A percentile compares a stretch with the other conserved stretches of the same genome.
Conservation (phyloP, 768 basidiomycete species). For the Trametes cingulata region DNA sequence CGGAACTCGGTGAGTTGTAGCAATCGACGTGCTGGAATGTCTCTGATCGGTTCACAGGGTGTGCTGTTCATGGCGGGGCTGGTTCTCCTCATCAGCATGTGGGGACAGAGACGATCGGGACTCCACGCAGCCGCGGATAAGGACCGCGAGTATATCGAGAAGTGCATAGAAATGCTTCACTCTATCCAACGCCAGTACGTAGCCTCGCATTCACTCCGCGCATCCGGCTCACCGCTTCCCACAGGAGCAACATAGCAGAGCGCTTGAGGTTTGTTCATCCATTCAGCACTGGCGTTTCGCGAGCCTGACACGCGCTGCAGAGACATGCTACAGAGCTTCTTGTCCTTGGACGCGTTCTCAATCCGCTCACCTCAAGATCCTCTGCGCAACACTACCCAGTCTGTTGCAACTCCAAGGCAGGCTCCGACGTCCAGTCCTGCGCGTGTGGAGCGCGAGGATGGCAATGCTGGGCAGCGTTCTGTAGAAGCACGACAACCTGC, state of each 20-base stretch:
- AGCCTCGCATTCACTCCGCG: not conserved
- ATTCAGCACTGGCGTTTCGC: not conserved
- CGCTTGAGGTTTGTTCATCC: not conserved
- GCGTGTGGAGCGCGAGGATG: too few species aligned
- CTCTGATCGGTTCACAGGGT: slow-evolving; percentile 10
- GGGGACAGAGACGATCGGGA: slow-evolving; percentile 41
- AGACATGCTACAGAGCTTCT: slow-evolving; percentile 2
- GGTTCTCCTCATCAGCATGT: slow-evolving; percentile 50
- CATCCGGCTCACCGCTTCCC: not conserved
- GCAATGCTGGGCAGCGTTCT: too few species aligned
- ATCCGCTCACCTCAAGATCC: not conserved
- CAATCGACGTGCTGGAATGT: not conserved
- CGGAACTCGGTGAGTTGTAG: slow-evolving; percentile 8
- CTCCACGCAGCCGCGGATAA: slow-evolving; percentile 31
- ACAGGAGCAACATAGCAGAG: slow-evolving; percentile 9
- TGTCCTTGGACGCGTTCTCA: not conserved
- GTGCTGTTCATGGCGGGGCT: slow-evolving; percentile 43
- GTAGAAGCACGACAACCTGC: too few species aligned
- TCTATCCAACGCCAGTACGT: slow-evolving; percentile 12
- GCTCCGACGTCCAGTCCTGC: not conserved
- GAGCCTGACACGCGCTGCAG: not conserved
- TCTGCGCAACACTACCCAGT: not conserved
- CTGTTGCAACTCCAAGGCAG: not conserved
- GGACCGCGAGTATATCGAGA: slow-evolving; percentile 42
- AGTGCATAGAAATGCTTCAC: slow-evolving; percentile 36